These are phyloP conservation scores for Mortierella sp. DNA, from an alignment of 371 early-diverging fungal species.

Conservation along the genomic window DNA sequence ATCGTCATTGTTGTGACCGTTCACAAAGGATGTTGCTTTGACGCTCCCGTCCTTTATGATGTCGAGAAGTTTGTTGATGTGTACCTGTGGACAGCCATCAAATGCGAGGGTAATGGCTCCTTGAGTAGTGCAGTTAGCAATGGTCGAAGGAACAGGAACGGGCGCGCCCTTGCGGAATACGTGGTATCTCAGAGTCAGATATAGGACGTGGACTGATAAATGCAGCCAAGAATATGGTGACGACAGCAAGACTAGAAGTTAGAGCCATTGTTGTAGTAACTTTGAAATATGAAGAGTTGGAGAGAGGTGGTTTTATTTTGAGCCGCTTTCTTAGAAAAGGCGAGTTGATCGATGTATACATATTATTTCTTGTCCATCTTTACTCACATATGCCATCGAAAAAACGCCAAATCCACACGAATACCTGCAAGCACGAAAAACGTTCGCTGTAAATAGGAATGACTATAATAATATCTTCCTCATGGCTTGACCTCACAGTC, in stretches of 20 bases:
- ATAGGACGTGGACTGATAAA: slow-evolving; percentile 23
- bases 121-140: slow-evolving; percentile 47
- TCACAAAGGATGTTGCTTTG: slow-evolving; percentile 69
- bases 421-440: no score
- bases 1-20: slow-evolving; percentile 63
- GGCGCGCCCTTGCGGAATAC: slow-evolving; percentile 11
- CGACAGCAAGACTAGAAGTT: slow-evolving; percentile 26
- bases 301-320: background rate
- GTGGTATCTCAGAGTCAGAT: background rate
- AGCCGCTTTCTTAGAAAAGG: no score
- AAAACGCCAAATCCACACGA: no score
- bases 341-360: no score
- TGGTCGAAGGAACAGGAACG: background rate
- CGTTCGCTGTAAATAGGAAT: no score
- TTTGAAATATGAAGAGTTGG: background rate
- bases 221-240: slow-evolving; percentile 19
- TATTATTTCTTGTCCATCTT: no score
- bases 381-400: no score
- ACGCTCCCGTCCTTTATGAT: slow-evolving; percentile 46
- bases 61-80: slow-evolving; percentile 57
- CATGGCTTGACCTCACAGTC: no score
- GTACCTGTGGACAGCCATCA: slow-evolving; percentile 64
- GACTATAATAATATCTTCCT: no score
- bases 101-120: slow-evolving; percentile 67
- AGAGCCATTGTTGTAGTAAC: slow-evolving; percentile 24